Percentiles rank a stretch among this genome's conserved stretches.
Conservation (phyloP, 306 rosid species). For the Sindora glabra region DNA sequence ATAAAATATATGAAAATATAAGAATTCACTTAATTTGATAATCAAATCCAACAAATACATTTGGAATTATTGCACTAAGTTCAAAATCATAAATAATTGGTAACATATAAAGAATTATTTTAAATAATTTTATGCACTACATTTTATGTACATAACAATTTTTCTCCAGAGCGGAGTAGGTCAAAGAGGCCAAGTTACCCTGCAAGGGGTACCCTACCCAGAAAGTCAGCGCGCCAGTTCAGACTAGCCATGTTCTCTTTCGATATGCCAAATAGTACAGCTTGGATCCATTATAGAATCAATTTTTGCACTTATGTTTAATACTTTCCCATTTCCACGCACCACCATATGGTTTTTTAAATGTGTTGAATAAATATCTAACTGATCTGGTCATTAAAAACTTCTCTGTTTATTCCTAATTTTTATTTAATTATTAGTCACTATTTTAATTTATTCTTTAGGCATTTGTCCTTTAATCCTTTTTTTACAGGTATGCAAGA, state of each 20-base stretch:
- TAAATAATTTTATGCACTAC: too few relatives aligned
- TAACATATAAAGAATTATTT: too few relatives aligned
- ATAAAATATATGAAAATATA: too few relatives aligned
- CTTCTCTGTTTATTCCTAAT: not conserved
- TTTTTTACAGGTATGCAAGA: slow-evolving; percentile 59
- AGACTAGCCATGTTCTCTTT: slow-evolving; percentile 32
- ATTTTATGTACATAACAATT: too few relatives aligned
- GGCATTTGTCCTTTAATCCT: not conserved
- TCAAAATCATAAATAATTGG: too few relatives aligned
- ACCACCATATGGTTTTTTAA: not conserved
- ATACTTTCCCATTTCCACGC: not conserved
- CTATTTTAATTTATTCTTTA: not conserved
- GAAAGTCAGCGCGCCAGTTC: too few relatives aligned
- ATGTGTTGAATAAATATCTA: not conserved
- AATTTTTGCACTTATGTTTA: slow-evolving; percentile 1
- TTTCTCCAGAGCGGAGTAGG: too few relatives aligned
- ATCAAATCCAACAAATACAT: too few relatives aligned
- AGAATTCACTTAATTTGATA: too few relatives aligned
- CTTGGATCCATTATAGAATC: slow-evolving; percentile 8
- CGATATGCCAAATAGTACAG: slow-evolving; percentile 23
- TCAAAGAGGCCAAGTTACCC: too few relatives aligned
- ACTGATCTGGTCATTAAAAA: not conserved
- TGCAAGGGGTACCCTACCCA: too few relatives aligned
- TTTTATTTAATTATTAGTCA: slow-evolving; percentile 1
- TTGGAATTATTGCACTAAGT: too few relatives aligned